A percentile compares a stretch with the other conserved stretches of the same genome.
phyloP scores from a whole-genome alignment of 2,329 filamentous ascomycete species.

The Pseudohalonectria lignicola region DNA sequence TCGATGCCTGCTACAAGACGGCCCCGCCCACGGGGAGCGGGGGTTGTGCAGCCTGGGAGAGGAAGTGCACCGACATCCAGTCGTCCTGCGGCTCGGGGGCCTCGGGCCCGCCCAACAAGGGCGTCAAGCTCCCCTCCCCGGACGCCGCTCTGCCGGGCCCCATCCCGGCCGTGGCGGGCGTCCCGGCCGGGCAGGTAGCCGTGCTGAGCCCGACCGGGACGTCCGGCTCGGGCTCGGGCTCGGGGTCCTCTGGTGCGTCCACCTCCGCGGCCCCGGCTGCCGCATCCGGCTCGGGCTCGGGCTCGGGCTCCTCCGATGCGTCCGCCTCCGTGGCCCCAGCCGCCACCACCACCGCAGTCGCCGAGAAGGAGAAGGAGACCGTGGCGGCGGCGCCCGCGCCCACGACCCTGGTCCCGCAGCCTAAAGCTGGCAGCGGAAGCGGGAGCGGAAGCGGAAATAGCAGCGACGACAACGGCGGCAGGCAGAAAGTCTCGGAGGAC shows the following conservation, averaged over 20 bases:
- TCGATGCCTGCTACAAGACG: slow-evolving; percentile 44
- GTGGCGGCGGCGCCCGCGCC: not conserved
- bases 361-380: not conserved
- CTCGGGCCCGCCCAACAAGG: slow-evolving; percentile 34
- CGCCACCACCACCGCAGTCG: not conserved
- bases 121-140: slow-evolving; percentile 22
- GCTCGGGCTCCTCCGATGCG: not conserved
- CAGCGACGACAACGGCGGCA: not conserved
- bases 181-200: not conserved
- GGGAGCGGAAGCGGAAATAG: slow-evolving; percentile 3
- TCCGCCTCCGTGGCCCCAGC: no score
- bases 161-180: slow-evolving; percentile 15
- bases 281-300: not conserved
- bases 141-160: slow-evolving; percentile 18
- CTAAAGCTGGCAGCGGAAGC: not conserved
- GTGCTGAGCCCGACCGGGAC: not conserved
- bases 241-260: not conserved
- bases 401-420: not conserved
- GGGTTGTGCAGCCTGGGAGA: slow-evolving; percentile 51
- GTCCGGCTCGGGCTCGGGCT: not conserved
- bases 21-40: slow-evolving; percentile 47
- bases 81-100: slow-evolving; percentile 27
- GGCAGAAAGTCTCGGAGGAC: slow-evolving; percentile 21
- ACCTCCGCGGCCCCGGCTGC: no score
- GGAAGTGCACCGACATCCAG: slow-evolving; percentile 44